Base-by-base conservation (phyloP, 2,329 filamentous ascomycete genomes). In the Chaetomium olivaceum region DNA sequence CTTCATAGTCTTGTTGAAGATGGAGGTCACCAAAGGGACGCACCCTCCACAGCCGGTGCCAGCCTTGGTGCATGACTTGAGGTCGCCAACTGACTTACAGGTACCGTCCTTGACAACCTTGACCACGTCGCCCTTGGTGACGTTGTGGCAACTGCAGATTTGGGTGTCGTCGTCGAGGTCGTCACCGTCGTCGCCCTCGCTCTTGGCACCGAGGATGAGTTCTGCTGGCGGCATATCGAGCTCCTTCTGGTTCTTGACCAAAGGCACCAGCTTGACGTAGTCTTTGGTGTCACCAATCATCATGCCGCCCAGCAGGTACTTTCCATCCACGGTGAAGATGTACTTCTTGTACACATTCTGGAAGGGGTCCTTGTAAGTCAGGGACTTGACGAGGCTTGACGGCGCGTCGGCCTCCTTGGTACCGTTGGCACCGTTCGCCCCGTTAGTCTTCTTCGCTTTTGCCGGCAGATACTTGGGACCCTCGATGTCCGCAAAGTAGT, bases 261-360 rank as follows among this genome's bases (percentile, higher is more conserved):
- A 88, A 1, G 91, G 90, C 0, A 96, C 91, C 25, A 97, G 80
- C 76, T 94, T 96, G 78, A 96, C 86, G 74, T 96, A 97, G 79
- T 97, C 93, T 68, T 86, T 90, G 0, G 92, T 96, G 73, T 97
- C 93, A 48, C 93, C 93, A 67, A 97, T 95, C 92, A 97, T 96
- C 92, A 97, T 97, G 4, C 93, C 93, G n/a, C 93, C 93, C 0
- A 97, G 85, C 1, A 97, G 81, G 73, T 94, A 94, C 76, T 96
- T 96, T 29, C 93, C 93, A 74, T 97, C 93, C 74, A 89, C 81
- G 0, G 93, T 96, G 74, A 97, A 97, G 12, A 97, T 80, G 76
- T 95, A 97, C 75, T 97, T 97, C 77, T 97, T 97, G 80, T 97
- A 97, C 1, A 97, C 87, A 57, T 92, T 89, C 63, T 88, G 85